phyloP scores from a whole-genome alignment of 345 rosid genomes.

The Tarenaya hassleriana region DNA sequence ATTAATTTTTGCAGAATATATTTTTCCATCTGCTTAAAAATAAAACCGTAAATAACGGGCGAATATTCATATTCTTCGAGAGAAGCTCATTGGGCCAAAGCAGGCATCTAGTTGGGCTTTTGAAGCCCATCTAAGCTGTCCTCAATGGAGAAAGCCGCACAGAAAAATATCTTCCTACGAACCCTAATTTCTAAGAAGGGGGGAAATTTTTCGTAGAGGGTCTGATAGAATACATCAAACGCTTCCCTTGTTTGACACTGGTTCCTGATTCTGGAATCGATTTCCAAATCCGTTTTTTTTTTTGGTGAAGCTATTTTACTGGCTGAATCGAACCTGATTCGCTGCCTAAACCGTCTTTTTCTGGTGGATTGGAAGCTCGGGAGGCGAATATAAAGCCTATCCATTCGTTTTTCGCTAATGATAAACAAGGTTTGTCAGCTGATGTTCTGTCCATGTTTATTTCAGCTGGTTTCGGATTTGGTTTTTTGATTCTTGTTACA shows the following conservation, averaged over 20 bases:
- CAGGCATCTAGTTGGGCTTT: slow-evolving; percentile 18
- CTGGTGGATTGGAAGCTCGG: slow-evolving; percentile 25
- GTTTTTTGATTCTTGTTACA: slow-evolving; percentile 18
- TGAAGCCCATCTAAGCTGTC: background rate
- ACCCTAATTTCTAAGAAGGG: slow-evolving; percentile 22
- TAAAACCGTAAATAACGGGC: too few species aligned
- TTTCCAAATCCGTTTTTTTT: background rate
- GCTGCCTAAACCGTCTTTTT: slow-evolving; percentile 18
- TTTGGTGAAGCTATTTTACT: slow-evolving; percentile 9
- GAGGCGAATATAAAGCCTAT: slow-evolving; percentile 34
- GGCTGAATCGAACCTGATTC: slow-evolving; percentile 15
- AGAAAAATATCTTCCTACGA: slow-evolving; percentile 20
- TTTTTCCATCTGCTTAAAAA: too few species aligned
- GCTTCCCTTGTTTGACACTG: slow-evolving; percentile 6
- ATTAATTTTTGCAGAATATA: too few species aligned
- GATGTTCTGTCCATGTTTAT: background rate
- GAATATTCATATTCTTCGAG: too few species aligned
- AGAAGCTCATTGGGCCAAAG: too few species aligned
- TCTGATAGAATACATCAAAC: slow-evolving; percentile 3
- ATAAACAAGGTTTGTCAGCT: slow-evolving; percentile 28
- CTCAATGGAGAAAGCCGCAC: slow-evolving; percentile 6
- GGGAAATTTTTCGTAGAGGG: background rate
- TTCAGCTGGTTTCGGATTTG: slow-evolving; percentile 13
- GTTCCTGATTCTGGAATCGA: slow-evolving; percentile 6
- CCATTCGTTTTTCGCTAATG: slow-evolving; percentile 20